Base-by-base conservation (phyloP, 169 alveolate genomes). In the Pseudocohnilembus persalinus region DNA sequence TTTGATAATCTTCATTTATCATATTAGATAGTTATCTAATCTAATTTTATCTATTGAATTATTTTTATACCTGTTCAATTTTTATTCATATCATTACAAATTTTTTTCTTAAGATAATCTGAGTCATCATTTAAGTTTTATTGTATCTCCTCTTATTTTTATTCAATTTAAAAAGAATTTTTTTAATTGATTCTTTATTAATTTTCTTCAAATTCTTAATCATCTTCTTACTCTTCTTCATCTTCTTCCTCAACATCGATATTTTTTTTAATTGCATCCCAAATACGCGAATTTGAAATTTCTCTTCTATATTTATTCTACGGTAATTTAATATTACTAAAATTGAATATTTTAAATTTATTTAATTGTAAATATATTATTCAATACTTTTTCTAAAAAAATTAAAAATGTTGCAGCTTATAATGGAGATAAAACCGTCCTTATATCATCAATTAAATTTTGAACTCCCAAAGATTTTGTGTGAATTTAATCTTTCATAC, bases 231-330 rank as follows among this genome's bases (percentile, higher is more conserved):
- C 68, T 49, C 68, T n/a, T n/a, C n/a, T n/a, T n/a, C n/a, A n/a
- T n/a, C 83, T 35, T 77, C 83, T 77, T 77, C 83, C 29, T 79
- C 84, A 79, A 49, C 35, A 72, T 79, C 84, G 25, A 34, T 49
- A 1, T 79, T 73, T 24, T 79, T 79, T 72, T 79, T 49, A 28
- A 79, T 49, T 25, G 84, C 77, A 4, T 80, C 84, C 90, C 90
- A 86, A 31, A 86, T 29, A 32, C 65, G 73, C 16, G 31, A 49
- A 73, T 80, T 86, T 11, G 77, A 73, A 49, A 86, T 81, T 81
- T 86, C 90, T 68, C 79, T 86, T 75, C 90, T 79, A 86, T 75
- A 86, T 86, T 86, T 86, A 76, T 86, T 86, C 90, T 86, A 74
- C n/a, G n/a, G n/a, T n/a, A n/a, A n/a, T 31, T 0, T 26, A 68